phyloP scores from a whole-genome alignment of 2,329 filamentous ascomycete genomes.

The Aphanocladium album region DNA sequence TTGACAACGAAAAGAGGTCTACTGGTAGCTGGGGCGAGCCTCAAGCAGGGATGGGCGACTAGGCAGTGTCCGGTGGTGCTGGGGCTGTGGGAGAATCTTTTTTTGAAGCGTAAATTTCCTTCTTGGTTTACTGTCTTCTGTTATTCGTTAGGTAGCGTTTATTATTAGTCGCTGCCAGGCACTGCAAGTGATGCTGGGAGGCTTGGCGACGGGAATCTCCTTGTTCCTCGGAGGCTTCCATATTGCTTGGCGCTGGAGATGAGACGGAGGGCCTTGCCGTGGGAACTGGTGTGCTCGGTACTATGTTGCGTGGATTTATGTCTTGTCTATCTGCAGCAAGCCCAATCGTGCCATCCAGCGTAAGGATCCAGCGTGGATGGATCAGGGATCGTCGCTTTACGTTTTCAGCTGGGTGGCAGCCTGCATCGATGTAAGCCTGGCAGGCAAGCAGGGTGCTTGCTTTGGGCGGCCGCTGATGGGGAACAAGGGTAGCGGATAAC shows the following conservation, averaged over 20 bases:
- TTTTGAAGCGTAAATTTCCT: not conserved
- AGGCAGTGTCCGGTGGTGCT: not conserved
- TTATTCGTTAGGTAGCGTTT: too few species aligned
- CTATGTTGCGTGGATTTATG: not conserved
- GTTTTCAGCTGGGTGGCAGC: constrained; percentile 1
- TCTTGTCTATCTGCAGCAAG: not conserved
- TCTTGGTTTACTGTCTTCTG: too few species aligned
- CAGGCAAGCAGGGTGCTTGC: not conserved
- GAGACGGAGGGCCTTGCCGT: not conserved
- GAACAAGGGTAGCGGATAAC: not conserved
- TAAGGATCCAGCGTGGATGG: not conserved
- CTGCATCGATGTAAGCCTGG: not conserved
- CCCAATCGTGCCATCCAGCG: not conserved
- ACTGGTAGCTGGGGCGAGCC: not conserved
- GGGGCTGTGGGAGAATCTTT: not conserved
- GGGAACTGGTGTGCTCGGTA: not conserved
- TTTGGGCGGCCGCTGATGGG: not conserved
- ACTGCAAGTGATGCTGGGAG: not conserved
- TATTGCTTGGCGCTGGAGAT: constrained; percentile 4
- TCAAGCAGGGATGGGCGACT: not conserved
- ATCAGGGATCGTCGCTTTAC: not conserved
- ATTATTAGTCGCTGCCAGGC: not conserved
- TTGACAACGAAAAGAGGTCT: not conserved
- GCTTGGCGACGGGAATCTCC: constrained; percentile 7
- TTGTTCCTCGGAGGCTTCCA: constrained; percentile 3